phyloP scores from a whole-genome alignment of 2,329 filamentous ascomycete species.

The Trichoderma pleuroti region DNA sequence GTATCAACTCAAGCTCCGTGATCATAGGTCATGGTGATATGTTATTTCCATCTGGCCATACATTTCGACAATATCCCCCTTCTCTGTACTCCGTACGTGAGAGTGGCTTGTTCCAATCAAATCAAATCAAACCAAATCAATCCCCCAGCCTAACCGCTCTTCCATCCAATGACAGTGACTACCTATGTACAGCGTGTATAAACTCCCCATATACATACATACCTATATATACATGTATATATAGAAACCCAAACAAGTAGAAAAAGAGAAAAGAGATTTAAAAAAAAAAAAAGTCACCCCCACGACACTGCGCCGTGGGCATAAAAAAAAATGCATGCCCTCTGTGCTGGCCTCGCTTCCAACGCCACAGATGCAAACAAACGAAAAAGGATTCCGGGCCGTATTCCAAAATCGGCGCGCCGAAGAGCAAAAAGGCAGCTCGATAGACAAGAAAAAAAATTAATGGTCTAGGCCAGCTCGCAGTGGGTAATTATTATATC shows the following conservation, averaged over 20 bases:
- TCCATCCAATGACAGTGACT: neutral
- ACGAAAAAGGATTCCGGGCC: neutral
- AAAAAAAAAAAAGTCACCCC: neutral
- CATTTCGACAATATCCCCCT: neutral
- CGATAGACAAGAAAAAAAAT: neutral
- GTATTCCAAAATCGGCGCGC: neutral
- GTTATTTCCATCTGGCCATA: neutral
- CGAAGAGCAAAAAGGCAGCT: constrained; percentile 1
- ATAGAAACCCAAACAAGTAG: neutral
- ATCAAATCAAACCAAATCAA: too few species aligned
- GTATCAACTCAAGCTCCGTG: neutral
- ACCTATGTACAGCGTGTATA: constrained; percentile 6
- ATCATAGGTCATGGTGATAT: neutral
- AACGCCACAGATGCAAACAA: constrained; percentile 15
- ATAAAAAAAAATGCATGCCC: neutral
- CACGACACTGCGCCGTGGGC: neutral
- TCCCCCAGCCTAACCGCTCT: neutral
- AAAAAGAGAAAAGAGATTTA: neutral
- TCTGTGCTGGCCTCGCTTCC: constrained; percentile 11
- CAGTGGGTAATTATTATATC: constrained; percentile 15
- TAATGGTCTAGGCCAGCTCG: neutral
- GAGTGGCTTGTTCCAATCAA: neutral
- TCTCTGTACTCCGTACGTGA: neutral
- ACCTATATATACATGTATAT: constrained; percentile 3
- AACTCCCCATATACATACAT: neutral